Evolutionary conservation across 306 rosid species (phyloP).

Genomic region (Datisca glomerata): DNA sequence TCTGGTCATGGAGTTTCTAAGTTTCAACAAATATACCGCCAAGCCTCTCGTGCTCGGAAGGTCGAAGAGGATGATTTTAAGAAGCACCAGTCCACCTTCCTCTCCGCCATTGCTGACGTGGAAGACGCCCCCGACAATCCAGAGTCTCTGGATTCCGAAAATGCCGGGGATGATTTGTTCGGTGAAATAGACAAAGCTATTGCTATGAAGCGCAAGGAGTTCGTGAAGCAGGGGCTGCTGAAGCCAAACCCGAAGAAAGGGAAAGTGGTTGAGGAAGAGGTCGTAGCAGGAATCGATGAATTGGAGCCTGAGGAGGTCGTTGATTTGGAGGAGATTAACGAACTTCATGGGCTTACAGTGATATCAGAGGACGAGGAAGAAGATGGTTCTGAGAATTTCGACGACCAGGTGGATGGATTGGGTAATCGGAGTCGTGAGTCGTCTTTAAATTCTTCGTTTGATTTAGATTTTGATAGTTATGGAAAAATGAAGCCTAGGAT

Average conservation of each 20-base stretch:
- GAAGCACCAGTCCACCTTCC: constrained; percentile 66
- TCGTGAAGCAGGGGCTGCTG: constrained; percentile 74
- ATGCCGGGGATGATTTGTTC: constrained; percentile 59
- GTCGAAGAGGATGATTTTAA: constrained; percentile 57
- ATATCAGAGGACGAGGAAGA: constrained; percentile 22
- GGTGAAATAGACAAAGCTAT: constrained; percentile 83
- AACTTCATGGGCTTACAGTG: constrained; percentile 42
- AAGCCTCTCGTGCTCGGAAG: constrained; percentile 64
- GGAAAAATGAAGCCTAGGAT: constrained; percentile 64
- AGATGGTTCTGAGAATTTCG: constrained; percentile 16
- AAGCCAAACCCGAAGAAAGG: constrained; percentile 65
- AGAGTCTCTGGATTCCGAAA: constrained; percentile 9
- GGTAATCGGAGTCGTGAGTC: constrained; percentile 15
- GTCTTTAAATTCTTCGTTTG: constrained; percentile 40
- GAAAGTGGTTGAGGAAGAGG: constrained; percentile 3
- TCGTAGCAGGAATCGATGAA: constrained; percentile 23
- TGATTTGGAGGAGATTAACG: constrained; percentile 72
- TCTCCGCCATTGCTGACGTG: constrained; percentile 74
- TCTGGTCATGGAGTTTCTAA: constrained; percentile 64
- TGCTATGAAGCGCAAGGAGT: constrained; percentile 78
- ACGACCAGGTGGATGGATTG: constrained; percentile 19
- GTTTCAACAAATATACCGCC: constrained; percentile 67
- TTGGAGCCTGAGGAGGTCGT: constrained; percentile 61
- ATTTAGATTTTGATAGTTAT: constrained; percentile 66
- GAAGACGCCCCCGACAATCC: constrained; percentile 52